Base-by-base conservation (phyloP, 176 grass and related monocot species). In the Avena eriantha region DNA sequence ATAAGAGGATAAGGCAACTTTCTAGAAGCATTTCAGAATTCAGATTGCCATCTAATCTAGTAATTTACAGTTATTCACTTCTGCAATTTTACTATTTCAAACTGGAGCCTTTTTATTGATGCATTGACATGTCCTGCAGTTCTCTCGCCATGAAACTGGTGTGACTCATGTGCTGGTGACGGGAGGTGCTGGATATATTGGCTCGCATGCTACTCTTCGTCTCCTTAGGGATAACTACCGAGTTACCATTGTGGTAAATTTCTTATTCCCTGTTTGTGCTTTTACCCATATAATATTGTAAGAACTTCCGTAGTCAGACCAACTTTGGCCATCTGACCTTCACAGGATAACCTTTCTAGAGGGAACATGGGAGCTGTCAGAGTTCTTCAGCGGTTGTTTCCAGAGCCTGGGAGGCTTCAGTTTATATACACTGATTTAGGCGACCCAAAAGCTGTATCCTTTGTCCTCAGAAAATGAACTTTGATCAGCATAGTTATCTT, bases 381-480 rank as follows among this genome's bases (percentile, higher is more conserved):
- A 86, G 71, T 87, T 73, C 92, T 99, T 64, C 94, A 93, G 79
- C 71, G 80, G 43, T 47, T 99, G 36, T 99, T 91, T 73, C 94
- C 97, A 82, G 89, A 96, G 46, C 92, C 89, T 48, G 97, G 97
- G 68, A 99, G 90, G 85, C 92, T 99, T 87, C 97, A 99, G 53
- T 99, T 99, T 91, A 96, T 99, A 72, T 94, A 96, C 86, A 94
- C 90, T 86, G 97, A 99, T 85, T 89, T 99, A 85, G 97, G 97
- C 23, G 90, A 99, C 85, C 70, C 97, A 21, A 94, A 91, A 91
- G 80, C 76, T 79, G 97, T 99, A 99, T 91, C 93, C 90, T 94
- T 81, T 90, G 74, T 84, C 72, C 58, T 84, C 81, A n/a, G 35
- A 80, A 79, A 51, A 55, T 15, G 7, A 86, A 66, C 11, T 69